These are phyloP conservation scores for Arabis alpina DNA, from an alignment of 345 rosid species.

Conservation along the genomic window DNA sequence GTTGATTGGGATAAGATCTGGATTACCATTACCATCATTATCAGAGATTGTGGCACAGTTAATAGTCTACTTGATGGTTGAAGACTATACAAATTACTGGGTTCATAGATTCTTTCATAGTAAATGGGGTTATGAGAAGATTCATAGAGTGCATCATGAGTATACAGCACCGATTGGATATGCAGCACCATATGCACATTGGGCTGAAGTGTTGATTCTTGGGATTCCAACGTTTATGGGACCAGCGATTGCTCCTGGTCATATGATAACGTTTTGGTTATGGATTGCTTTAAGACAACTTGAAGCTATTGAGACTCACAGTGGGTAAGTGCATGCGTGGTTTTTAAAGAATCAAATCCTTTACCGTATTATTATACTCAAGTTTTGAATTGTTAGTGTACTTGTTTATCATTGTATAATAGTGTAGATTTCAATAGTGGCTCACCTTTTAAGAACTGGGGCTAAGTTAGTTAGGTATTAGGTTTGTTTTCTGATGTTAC, in stretches of 20 bases:
- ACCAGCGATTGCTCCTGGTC: constrained; percentile 96
- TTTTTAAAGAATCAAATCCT: constrained; percentile 16
- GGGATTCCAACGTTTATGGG: constrained; percentile 94
- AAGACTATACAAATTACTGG: constrained; percentile 92
- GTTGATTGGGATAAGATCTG: constrained; percentile 71
- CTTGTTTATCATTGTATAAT: constrained; percentile 9
- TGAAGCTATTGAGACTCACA: constrained; percentile 94
- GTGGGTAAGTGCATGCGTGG: constrained; percentile 67
- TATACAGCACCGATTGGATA: constrained; percentile 79
- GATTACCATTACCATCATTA: constrained; percentile 77
- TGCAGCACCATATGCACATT: constrained; percentile 93
- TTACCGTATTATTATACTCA: constrained; percentile 17
- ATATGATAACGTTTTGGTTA: constrained; percentile 87
- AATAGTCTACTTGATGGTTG: constrained; percentile 74
- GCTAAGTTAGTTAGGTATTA: constrained; percentile 43
- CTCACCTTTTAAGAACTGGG: constrained; percentile 41
- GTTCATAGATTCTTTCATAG: constrained; percentile 79
- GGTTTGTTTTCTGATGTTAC: constrained; percentile 8
- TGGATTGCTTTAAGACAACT: constrained; percentile 92
- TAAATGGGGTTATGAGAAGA: constrained; percentile 93
- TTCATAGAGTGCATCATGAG: constrained; percentile 89
- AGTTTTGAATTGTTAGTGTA: not conserved
- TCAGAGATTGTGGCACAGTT: constrained; percentile 74
- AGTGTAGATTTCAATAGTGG: constrained; percentile 46
- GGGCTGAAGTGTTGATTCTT: constrained; percentile 88